Conservation (phyloP, 2,329 filamentous ascomycete species). For the Atkinsonella hypoxylon region DNA sequence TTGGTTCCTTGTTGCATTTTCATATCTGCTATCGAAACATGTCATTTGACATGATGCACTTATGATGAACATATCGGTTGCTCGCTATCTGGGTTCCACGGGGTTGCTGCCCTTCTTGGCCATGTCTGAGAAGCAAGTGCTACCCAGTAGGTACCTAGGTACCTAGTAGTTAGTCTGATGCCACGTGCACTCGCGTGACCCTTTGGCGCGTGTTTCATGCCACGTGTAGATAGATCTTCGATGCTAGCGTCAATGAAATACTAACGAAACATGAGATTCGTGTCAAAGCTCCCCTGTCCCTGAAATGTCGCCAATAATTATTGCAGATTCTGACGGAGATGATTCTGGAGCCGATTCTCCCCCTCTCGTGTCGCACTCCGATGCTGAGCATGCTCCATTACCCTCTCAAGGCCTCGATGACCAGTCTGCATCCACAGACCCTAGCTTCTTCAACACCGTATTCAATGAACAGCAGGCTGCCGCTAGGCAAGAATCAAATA, state of each 20-base stretch:
- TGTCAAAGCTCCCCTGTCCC: neutral
- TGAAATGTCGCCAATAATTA: slow-evolving; percentile 16
- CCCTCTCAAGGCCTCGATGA: slow-evolving; percentile 12
- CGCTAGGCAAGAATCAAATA: slow-evolving; percentile 10
- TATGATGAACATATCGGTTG: too few species aligned
- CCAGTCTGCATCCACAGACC: slow-evolving; percentile 32
- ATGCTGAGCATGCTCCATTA: neutral
- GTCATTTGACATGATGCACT: neutral
- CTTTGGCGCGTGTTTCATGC: neutral
- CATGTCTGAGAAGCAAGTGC: too few species aligned
- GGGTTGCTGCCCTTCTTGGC: too few species aligned
- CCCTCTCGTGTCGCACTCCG: neutral
- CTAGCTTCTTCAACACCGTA: slow-evolving; percentile 33
- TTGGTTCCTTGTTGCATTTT: neutral
- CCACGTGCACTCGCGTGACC: slow-evolving; percentile 4
- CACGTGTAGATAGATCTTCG: neutral
- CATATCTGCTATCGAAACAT: too few species aligned
- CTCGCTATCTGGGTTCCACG: too few species aligned
- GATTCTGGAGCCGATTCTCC: slow-evolving; percentile 1
- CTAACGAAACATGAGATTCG: neutral
- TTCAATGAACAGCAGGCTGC: slow-evolving; percentile 34
- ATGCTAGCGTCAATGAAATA: too few species aligned
- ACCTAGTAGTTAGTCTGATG: too few species aligned
- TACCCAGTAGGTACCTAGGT: too few species aligned
- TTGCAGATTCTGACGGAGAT: slow-evolving; percentile 30